Base-by-base conservation (phyloP, 2,329 filamentous ascomycete genomes). In the Epichloe glyceriae region DNA sequence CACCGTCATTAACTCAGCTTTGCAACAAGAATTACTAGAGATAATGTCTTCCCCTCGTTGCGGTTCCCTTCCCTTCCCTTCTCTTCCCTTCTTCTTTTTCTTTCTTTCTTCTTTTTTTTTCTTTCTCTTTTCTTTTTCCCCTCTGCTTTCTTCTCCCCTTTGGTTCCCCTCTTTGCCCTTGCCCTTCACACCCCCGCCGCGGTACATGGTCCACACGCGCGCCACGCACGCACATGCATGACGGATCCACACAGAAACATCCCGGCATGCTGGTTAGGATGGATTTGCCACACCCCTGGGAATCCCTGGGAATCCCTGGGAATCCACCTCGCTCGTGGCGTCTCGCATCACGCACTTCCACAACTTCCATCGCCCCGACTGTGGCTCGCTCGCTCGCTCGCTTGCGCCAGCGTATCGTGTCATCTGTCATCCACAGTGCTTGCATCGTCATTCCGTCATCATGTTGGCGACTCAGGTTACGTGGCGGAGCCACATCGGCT, bases 281-380 rank as follows among this genome's bases (percentile, higher is more conserved):
- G 42, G 42, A 34, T 34, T 44, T 44, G 26, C 39, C 26, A 10
- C 30, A 48, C 22, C 7, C 22, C 30, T n/a, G n/a, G n/a, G n/a
- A n/a, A n/a, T n/a, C n/a, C n/a, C n/a, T n/a, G n/a, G n/a, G n/a
- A n/a, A n/a, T n/a, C 26, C 26, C 46, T 12, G 5, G 10, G 34
- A 42, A 49, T 39, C 47, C 51, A 52, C 47, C 17, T 22, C 33
- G 17, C 51, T 52, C 47, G 47, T 52, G 51, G 51, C 51, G 51
- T 52, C 51, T 52, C 42, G 51, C 51, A 43, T 41, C 49, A 15
- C 19, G 34, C 40, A 47, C 39, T 4, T 8, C 19, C 43, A 14
- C 26, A n/a, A 35, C 26, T 34, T 49, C 42, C 46, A 46, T 52
- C 22, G 41, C 41, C 41, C n/a, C 39, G 35, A 45, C 49, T 49